A percentile compares a stretch with the other conserved stretches of the same genome.
These are phyloP conservation scores for Phytophthora tubulina DNA, from an alignment of 352 stramenopile genomes.

Conservation along the genomic window DNA sequence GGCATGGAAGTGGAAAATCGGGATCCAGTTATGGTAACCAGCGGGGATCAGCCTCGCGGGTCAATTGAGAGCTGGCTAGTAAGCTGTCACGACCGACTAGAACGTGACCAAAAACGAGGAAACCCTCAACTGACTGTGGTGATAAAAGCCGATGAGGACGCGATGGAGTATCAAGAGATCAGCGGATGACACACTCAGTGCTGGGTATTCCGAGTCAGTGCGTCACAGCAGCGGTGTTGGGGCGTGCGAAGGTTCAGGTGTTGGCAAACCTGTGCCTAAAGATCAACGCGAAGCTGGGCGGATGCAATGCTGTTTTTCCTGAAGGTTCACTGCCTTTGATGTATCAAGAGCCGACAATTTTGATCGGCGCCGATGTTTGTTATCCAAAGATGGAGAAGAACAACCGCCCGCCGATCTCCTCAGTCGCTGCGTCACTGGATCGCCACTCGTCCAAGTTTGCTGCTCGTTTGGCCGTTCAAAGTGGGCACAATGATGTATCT, in stretches of 20 bases:
- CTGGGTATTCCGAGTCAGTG: conserved; percentile 68
- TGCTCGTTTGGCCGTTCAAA: conserved; percentile 50
- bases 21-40: too few relatives aligned
- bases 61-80: too few relatives aligned
- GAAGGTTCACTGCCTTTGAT: conserved; percentile 41
- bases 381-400: conserved; percentile 51
- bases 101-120: too few relatives aligned
- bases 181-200: too few relatives aligned
- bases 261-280: conserved; percentile 51
- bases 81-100: too few relatives aligned
- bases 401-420: conserved; percentile 47
- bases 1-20: too few relatives aligned
- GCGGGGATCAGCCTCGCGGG: too few relatives aligned
- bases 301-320: conserved; percentile 48
- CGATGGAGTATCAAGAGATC: too few relatives aligned
- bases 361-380: conserved; percentile 67
- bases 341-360: conserved; percentile 48
- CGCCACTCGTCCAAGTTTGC: conserved; percentile 49
- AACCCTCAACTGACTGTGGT: too few relatives aligned
- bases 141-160: too few relatives aligned
- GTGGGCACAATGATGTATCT: conserved; percentile 45
- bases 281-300: conserved; percentile 47
- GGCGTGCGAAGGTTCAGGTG: conserved; percentile 45
- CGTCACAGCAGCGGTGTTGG: conserved; percentile 43
- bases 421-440: conserved; percentile 73